Evolutionary conservation across 2,329 filamentous ascomycete species (phyloP), one percentile per base, ranked within the genome.

Genomic region (Trichoderma harzianum): DNA sequence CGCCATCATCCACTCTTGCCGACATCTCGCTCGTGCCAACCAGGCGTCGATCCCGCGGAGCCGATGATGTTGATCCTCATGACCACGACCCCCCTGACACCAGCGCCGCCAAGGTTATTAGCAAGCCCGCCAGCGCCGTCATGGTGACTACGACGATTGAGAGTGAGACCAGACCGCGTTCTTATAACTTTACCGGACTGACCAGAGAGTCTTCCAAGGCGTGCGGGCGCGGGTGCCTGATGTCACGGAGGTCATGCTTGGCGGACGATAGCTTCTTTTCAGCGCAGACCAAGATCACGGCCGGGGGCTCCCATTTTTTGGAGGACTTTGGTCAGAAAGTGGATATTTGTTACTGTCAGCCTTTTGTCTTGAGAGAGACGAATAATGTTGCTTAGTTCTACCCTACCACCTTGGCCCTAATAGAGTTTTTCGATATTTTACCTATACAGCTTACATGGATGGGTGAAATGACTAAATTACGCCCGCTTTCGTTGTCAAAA

Each of bases 101-200:
- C 39, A 11, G 7, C 43, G 28, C 53, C 18, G 34, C 36, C 28
- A 64, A 63, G 24, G 36, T 34, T 16, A 43, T 21, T 18, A 55
- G 30, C 6, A 69, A 63, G 7, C 36, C 60, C 11, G 14, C 36
- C 58, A 34, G 28, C 16, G 75, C 75, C 36, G 81, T 83, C 21
- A 68, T 82, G 39, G 78, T 82, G 24, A 82, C 81, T n/a, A 83
- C 80, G 7, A 81, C 81, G 7, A 82, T 82, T 70, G 75, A 79
- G 72, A 76, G 79, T 32, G 79, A 82, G 65, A 80, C 76, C 72
- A 76, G 76, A 10, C 60, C 60, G 57, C 47, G 18, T 18, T 32
- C 68, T n/a, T 14, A 43, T 14, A 11, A 21, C 5, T 24, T 63
- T n/a, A 36, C 12, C 28, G 39, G 70, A 14, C 69, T 71, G n/a